Evolutionary conservation across 106 monocot species (phyloP).

Genomic region (Dendrobium huoshanense): DNA sequence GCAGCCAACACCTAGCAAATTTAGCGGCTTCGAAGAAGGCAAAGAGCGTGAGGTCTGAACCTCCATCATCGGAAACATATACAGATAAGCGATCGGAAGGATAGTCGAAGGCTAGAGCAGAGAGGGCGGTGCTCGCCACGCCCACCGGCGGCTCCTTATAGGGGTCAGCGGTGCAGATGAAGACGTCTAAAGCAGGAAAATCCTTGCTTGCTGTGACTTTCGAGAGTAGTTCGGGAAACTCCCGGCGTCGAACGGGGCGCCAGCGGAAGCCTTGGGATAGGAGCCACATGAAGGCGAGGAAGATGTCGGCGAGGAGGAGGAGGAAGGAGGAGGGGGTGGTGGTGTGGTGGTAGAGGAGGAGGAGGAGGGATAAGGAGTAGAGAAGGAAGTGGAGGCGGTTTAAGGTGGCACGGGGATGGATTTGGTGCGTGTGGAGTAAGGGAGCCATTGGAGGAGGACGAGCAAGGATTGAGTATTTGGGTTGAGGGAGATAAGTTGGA

Average conservation of each 20-base stretch:
- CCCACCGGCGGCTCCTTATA: constrained; percentile 58
- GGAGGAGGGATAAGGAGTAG: constrained; percentile 26
- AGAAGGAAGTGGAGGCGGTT: constrained; percentile 43
- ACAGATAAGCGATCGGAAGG: constrained; percentile 50
- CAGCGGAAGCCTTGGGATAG: constrained; percentile 39
- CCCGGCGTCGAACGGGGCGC: constrained; percentile 44
- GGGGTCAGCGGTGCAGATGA: constrained; percentile 76
- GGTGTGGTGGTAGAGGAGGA: constrained; percentile 23
- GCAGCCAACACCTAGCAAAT: constrained; percentile 30
- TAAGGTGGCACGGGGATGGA: constrained; percentile 24
- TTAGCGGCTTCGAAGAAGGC: constrained; percentile 59
- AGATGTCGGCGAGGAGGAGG: constrained; percentile 33
- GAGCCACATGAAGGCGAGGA: constrained; percentile 9
- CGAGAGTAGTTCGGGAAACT: constrained; percentile 33
- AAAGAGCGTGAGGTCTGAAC: constrained; percentile 53
- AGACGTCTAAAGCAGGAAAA: constrained; percentile 53
- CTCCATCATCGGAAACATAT: constrained; percentile 77
- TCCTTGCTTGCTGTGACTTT: neutral
- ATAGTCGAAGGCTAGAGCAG: constrained; percentile 72
- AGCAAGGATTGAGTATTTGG: no score
- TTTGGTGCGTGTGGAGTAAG: constrained; percentile 22
- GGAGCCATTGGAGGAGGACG: neutral
- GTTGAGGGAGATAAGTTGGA: neutral
- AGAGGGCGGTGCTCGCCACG: constrained; percentile 61
- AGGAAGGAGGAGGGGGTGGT: constrained; percentile 2